phyloP scores from a whole-genome alignment of 179 eudicot genomes.

The Gypsophila paniculata region DNA sequence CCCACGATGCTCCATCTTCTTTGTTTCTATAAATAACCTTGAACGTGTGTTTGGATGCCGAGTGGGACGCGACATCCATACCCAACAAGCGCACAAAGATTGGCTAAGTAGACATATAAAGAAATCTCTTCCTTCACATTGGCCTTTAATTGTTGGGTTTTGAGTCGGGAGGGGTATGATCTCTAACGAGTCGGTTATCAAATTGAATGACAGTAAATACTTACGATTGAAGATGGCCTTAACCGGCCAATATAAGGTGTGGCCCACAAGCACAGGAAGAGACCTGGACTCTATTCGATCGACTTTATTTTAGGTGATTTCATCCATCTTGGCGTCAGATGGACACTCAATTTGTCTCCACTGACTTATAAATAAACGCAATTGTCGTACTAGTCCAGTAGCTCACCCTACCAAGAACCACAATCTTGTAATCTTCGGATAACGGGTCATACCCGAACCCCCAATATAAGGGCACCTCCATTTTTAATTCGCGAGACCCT shows the following conservation, averaged over 20 bases:
- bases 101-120: neutral
- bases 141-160: neutral
- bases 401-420: neutral
- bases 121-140: neutral
- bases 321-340: neutral
- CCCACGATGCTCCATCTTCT: neutral
- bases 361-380: neutral
- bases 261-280: neutral
- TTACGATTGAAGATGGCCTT: neutral
- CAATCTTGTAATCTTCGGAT: neutral
- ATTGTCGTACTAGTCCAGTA: neutral
- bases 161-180: neutral
- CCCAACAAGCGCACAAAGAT: neutral
- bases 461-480: neutral
- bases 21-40: neutral
- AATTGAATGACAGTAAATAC: neutral
- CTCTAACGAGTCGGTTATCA: neutral
- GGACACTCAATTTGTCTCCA: neutral
- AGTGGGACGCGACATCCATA: neutral
- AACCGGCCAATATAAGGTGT: neutral
- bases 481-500: no score
- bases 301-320: neutral
- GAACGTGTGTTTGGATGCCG: no score
- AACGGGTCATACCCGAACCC: constrained; percentile 2
- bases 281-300: neutral